Base-by-base conservation (phyloP, 306 rosid genomes). In the Prinsepia uniflora region DNA sequence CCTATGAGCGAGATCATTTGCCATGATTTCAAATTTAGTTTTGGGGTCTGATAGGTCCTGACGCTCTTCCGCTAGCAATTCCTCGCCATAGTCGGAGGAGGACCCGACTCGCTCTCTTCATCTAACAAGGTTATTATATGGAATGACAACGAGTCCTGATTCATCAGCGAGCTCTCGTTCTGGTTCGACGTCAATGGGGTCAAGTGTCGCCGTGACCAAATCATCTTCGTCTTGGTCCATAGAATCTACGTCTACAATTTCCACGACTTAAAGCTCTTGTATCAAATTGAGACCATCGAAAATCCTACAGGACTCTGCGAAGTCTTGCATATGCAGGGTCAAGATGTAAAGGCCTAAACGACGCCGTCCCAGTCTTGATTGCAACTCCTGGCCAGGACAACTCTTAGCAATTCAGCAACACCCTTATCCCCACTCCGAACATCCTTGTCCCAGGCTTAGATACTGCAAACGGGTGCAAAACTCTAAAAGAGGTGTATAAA, bases 261-360 rank as follows among this genome's bases (percentile, higher is more conserved):
- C 42, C 65, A 79, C 2, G 87, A 84, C 76, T 85, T 92, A 1
- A 87, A 82, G 80, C 85, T 86, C 2, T 47, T 87, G 40, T 86
- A 89, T 15, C 94, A 92, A 52, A 87, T 89, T 20, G 90, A 84
- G 74, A 92, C 97, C 0, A 78, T 83, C 17, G 80, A 85, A 0
- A 92, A 92, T 64, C 96, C 94, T 0, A 87, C 71, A 73, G 96
- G 97, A 0, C 83, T 92, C 0, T 92, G 94, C 43, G 94, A 89
- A 44, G 86, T 89, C 34, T 89, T 92, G 4, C 89, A 86, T 12
- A 67, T 64, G 11, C 71, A 82, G 19, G 79, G 84, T 42, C 73
- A 79, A 15, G 81, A 80, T 76, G 89, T 92, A 90, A 88, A 61
- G 97, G 98, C 67, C 86, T 93, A 49, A 86, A 93, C 19, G 86